These are phyloP conservation scores for Penicillium frequentans DNA, from an alignment of 2,329 filamentous ascomycete species.

Conservation along the genomic window DNA sequence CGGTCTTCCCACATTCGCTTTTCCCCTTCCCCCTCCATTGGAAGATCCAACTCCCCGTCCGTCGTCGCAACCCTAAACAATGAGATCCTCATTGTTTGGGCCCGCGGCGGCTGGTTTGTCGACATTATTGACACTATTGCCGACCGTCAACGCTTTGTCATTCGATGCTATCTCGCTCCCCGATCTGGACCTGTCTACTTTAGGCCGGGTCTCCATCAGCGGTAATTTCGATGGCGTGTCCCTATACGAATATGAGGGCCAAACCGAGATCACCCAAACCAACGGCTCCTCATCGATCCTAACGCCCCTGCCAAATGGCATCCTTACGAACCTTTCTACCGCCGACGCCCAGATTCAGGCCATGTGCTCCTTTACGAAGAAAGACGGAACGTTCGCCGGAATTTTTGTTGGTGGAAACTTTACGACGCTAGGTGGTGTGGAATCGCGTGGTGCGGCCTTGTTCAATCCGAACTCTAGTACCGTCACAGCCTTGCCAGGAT, in stretches of 20 bases:
- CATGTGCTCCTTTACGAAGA: conserved; percentile 77
- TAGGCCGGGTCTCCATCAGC: conserved; percentile 81
- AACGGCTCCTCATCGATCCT: conserved; percentile 83
- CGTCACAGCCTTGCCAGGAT: conserved; percentile 73
- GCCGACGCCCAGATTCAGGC: conserved; percentile 82
- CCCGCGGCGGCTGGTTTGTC: conserved; percentile 43
- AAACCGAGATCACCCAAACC: conserved; percentile 60
- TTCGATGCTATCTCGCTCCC: conserved; percentile 38
- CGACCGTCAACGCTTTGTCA: conserved; percentile 32
- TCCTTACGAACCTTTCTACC: conserved; percentile 70
- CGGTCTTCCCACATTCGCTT: conserved; percentile 14
- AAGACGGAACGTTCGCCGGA: conserved; percentile 66
- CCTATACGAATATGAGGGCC: conserved; percentile 79
- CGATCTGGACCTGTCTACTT: conserved; percentile 67
- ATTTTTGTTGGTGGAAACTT: conserved; percentile 93
- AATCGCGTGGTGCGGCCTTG: conserved; percentile 76
- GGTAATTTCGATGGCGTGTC: conserved; percentile 93
- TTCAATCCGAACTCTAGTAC: conserved; percentile 72
- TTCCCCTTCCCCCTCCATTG: conserved; percentile 11
- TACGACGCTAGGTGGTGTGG: conserved; percentile 76
- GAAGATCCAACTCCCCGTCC: conserved; percentile 13
- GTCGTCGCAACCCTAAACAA: conserved; percentile 43
- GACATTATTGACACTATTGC: conserved; percentile 29
- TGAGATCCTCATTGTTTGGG: conserved; percentile 49
- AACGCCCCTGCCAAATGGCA: conserved; percentile 79